Evolutionary conservation across 2,329 filamentous ascomycete species (phyloP), one percentile per base, ranked within the genome.

Genomic region (Hymenoscyphus occultus): DNA sequence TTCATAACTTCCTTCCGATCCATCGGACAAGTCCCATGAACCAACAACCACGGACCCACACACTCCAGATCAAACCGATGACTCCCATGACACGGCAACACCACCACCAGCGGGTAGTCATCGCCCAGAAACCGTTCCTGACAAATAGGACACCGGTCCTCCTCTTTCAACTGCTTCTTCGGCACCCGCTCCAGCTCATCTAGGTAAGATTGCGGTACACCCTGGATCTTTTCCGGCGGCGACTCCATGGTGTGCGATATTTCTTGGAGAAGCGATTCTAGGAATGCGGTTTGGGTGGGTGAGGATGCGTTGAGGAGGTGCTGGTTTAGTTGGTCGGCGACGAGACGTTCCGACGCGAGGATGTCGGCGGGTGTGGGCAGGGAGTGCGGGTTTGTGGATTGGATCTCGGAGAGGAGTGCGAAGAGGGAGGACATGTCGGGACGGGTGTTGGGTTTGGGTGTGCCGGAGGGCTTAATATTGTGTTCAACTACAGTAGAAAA

Each of bases 11-110:
- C 84, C 74, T 83, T 81, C 66, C 87, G 78, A 74, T 86, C 88
- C 78, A 89, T 79, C 48, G 86, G 86, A 74, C 86, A 89, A 39
- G 81, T 87, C 45, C 86, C 86, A 76, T 89, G 87, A 71, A 84
- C 82, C 74, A 82, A 78, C 74, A 90, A 74, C 87, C 87, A 90
- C 6, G 87, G 86, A 3, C 82, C 84, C 1, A 89, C 85, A 71
- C 87, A 90, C 77, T 90, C 87, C n/a, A 89, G 76, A 71, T 90
- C 87, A 73, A 87, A 89, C 60, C 77, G 77, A 74, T 90, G 87
- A 51, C 75, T 78, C 39, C 79, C 80, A 71, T 86, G 79, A 73
- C 87, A 90, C 51, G 86, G 86, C 72, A 90, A 79, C 78, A 86
- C 82, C 35, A 89, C 87, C 13, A 89, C 86, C 1, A 90, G 78